A percentile compares a stretch with the other conserved stretches of the same genome.
Conservation (phyloP, 345 rosid species). For the Aurinia saxatilis region DNA sequence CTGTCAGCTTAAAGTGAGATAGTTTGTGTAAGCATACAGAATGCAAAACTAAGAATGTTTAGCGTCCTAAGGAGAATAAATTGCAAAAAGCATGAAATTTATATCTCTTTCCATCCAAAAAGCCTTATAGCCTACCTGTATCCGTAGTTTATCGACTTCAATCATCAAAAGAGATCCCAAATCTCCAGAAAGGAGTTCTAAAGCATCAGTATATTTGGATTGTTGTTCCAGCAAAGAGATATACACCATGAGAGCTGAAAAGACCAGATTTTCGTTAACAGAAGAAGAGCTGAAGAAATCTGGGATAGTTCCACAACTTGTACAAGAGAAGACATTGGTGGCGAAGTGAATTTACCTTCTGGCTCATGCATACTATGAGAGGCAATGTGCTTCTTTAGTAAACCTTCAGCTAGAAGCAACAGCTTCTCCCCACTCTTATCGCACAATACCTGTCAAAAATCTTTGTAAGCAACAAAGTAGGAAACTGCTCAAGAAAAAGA, state of each 20-base stretch:
- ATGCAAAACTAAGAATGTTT: background rate
- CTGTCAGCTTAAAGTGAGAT: slow-evolving; percentile 94
- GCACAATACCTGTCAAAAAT: slow-evolving; percentile 57
- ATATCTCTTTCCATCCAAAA: background rate
- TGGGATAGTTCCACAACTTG: background rate
- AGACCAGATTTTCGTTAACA: slow-evolving; percentile 13
- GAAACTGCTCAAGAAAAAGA: background rate
- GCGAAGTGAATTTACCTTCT: slow-evolving; percentile 45
- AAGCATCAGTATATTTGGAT: slow-evolving; percentile 68
- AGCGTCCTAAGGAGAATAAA: background rate
- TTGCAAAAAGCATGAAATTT: background rate
- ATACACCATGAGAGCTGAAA: slow-evolving; percentile 85
- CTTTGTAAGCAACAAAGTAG: slow-evolving; percentile 15
- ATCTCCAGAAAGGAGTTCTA: slow-evolving; percentile 75
- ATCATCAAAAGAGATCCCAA: slow-evolving; percentile 83
- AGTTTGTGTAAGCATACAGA: slow-evolving; percentile 10
- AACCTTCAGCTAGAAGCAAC: slow-evolving; percentile 79
- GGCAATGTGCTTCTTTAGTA: slow-evolving; percentile 82
- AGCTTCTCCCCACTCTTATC: slow-evolving; percentile 85
- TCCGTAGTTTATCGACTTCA: slow-evolving; percentile 82
- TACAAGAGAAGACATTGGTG: slow-evolving; percentile 4
- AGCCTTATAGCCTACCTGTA: slow-evolving; percentile 62
- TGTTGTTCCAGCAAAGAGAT: slow-evolving; percentile 88
- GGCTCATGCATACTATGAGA: slow-evolving; percentile 97
- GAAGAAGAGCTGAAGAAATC: background rate